These are phyloP conservation scores for Carpinus viminea DNA, from an alignment of 306 rosid genomes.

Conservation along the genomic window DNA sequence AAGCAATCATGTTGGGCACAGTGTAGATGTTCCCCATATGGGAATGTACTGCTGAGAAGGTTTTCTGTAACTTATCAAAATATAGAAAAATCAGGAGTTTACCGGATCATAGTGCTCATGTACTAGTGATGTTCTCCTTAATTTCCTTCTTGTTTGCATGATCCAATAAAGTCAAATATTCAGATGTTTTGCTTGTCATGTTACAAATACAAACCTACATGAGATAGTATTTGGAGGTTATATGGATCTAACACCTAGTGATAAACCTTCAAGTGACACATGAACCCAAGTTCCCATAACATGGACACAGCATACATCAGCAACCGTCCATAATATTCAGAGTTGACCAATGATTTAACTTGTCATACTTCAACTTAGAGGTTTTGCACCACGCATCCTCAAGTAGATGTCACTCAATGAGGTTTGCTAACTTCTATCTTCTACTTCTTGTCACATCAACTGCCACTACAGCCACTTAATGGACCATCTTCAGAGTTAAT, in stretches of 20 bases:
- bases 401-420: neutral
- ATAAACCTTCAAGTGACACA: neutral
- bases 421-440: neutral
- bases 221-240: slow-evolving; percentile 1
- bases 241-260: neutral
- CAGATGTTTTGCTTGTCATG: neutral
- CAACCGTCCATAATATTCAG: neutral
- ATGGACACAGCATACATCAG: neutral
- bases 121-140: neutral
- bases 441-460: neutral
- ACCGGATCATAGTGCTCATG: neutral
- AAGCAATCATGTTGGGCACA: neutral
- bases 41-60: neutral
- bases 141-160: neutral
- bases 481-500: neutral
- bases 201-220: neutral
- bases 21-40: neutral
- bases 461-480: neutral
- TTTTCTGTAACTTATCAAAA: neutral
- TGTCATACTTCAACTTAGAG: neutral
- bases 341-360: neutral
- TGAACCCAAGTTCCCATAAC: neutral
- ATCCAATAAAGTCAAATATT: neutral
- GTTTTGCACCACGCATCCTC: neutral
- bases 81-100: neutral